phyloP scores from a whole-genome alignment of 192 early-diverging fungal species.

The Mortierella antarctica region DNA sequence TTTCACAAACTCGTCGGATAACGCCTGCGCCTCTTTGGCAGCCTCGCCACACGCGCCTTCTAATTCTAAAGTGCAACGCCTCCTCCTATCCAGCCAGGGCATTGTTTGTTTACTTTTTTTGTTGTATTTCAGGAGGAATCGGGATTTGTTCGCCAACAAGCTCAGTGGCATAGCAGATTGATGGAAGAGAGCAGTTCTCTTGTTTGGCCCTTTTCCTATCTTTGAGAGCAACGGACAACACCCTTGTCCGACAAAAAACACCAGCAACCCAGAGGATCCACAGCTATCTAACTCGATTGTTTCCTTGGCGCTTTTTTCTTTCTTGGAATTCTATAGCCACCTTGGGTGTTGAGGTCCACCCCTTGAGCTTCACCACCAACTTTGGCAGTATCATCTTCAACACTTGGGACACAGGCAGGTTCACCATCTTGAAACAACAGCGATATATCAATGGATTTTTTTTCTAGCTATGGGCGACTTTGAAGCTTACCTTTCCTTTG shows the following conservation, averaged over 20 bases:
- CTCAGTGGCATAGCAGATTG: no score
- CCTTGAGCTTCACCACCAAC: constrained; percentile 97
- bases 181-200: neutral
- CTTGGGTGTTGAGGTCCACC: constrained; percentile 99
- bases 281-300: neutral
- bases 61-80: no score
- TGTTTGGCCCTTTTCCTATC: neutral
- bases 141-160: no score
- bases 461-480: neutral
- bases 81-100: neutral
- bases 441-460: no score
- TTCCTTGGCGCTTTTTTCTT: neutral
- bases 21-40: no score
- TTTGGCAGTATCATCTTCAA: constrained; percentile 97
- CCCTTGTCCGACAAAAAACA: neutral
- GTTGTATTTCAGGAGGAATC: no score
- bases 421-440: neutral
- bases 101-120: neutral
- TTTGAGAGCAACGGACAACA: neutral
- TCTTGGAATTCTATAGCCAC: constrained; percentile 74
- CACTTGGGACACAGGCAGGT: constrained; percentile 94
- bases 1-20: no score
- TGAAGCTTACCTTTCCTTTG: neutral
- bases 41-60: no score
- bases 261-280: neutral